Base-by-base conservation (phyloP, 2,329 filamentous ascomycete species). In the Cladophialophora bantiana region DNA sequence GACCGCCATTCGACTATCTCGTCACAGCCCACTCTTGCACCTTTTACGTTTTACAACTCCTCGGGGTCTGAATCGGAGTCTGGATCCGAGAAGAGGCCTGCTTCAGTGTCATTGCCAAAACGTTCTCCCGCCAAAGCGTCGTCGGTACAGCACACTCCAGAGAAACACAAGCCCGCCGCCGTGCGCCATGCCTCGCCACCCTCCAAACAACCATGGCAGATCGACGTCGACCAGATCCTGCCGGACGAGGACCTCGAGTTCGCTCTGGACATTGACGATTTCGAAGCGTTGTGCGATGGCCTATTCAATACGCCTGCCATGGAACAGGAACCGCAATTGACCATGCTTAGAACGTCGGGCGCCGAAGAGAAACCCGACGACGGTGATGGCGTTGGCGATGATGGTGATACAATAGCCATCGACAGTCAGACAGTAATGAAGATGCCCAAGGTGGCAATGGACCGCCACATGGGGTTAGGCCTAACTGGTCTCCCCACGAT, bases 221-320 rank as follows among this genome's bases (percentile, higher is more conserved):
- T 58, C 18, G 57, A 68, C 26, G 60, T 66, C 7, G 64, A 68
- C 20, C 63, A 61, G 9, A 52, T 70, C 10, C 63, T 66, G 31
- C 56, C 50, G 6, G 66, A 68, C 42, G 54, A 66, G 7, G 68
- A 70, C 4, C 57, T 68, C 38, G 68, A 70, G 31, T 15, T 70
- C 26, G 61, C 63, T 1, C 40, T 66, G 7, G 68, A 70, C 54
- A 56, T 70, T 45, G 64, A 68, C 57, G 61, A 70, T 20, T 70
- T 70, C 50, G 68, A 70, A 58, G 54, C 62, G 3, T 58, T 70
- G 5, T 70, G 68, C 55, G 61, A 70, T 32, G 68, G 62, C 26
- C 32, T 68, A 4, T 70, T 70, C 64, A 70, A 66, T 36, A 53
- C 59, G 4, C 45, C 66, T 13, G 38, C 58, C 26, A 12, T 42